phyloP scores from a whole-genome alignment of 2,329 filamentous ascomycete genomes.

The Penicillium sp. region DNA sequence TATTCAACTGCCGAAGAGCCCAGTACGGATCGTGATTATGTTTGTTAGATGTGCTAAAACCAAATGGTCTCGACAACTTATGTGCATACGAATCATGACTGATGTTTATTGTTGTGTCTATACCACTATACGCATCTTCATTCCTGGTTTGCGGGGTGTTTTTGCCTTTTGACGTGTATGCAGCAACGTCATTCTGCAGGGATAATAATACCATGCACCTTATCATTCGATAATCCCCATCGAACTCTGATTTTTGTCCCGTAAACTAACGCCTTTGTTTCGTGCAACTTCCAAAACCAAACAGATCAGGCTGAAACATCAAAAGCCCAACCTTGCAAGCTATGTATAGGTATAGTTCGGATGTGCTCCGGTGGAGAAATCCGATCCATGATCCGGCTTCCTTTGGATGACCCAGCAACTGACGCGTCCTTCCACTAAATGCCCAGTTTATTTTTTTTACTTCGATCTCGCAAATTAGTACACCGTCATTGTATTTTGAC shows the following conservation, averaged over 20 bases:
- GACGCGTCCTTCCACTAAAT: constrained; percentile 15
- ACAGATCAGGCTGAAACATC: constrained; percentile 13
- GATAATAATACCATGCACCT: constrained; percentile 1
- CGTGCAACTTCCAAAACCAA: not conserved
- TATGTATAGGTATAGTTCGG: constrained; percentile 14
- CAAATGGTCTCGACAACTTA: not conserved
- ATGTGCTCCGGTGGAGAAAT: constrained; percentile 6
- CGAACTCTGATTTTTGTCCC: not conserved
- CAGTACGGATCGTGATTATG: not conserved
- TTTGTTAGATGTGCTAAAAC: not conserved
- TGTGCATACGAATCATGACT: not conserved
- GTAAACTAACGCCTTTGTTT: not conserved
- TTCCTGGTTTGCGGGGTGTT: not conserved
- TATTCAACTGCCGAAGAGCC: not conserved
- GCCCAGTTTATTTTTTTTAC: not conserved
- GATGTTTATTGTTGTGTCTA: not conserved
- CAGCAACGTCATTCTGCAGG: constrained; percentile 6
- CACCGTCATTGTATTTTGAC: not conserved
- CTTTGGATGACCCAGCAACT: constrained; percentile 12
- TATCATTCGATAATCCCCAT: not conserved
- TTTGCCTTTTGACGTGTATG: not conserved
- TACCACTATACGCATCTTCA: not conserved
- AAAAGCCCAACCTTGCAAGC: constrained; percentile 5
- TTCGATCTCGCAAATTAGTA: not conserved
- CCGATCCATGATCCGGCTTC: constrained; percentile 9